These are phyloP conservation scores for Tetracentron sinense DNA, from an alignment of 164 flowering plant species.

Conservation along the genomic window DNA sequence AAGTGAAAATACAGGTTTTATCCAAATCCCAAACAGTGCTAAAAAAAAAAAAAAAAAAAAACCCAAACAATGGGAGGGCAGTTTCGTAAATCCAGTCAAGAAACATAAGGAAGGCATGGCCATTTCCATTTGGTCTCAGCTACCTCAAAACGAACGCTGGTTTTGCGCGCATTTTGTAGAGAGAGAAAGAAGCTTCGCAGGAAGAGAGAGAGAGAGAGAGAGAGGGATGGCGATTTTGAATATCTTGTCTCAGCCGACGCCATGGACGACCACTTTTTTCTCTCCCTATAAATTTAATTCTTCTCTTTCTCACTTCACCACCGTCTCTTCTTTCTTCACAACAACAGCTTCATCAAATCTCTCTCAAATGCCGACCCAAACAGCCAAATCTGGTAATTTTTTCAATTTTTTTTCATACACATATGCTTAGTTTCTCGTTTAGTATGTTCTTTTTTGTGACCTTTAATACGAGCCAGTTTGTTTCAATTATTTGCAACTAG, in stretches of 20 bases:
- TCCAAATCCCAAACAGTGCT: no score
- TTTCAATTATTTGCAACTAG: no score
- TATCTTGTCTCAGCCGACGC: constrained; percentile 18
- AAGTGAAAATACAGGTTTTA: no score
- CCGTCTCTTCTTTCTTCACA: neutral
- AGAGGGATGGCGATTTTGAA: constrained; percentile 29
- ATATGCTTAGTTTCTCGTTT: neutral
- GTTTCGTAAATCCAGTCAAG: no score
- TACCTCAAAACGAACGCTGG: neutral
- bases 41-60: no score
- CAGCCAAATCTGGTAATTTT: constrained; percentile 8
- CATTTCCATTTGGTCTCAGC: no score
- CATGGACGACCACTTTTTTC: constrained; percentile 10
- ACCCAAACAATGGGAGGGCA: no score
- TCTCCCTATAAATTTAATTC: constrained; percentile 9
- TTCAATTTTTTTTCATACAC: neutral
- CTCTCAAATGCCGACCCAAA: constrained; percentile 4
- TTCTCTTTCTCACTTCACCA: neutral
- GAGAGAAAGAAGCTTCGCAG: neutral
- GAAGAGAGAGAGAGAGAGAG: constrained; percentile 12
- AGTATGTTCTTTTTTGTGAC: neutral
- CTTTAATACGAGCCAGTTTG: no score
- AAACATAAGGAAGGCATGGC: no score
- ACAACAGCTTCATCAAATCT: neutral
- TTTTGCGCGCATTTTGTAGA: neutral